Evolutionary conservation across 116 monocot species (phyloP).

Genomic region (Papilionanthe hybrid): DNA sequence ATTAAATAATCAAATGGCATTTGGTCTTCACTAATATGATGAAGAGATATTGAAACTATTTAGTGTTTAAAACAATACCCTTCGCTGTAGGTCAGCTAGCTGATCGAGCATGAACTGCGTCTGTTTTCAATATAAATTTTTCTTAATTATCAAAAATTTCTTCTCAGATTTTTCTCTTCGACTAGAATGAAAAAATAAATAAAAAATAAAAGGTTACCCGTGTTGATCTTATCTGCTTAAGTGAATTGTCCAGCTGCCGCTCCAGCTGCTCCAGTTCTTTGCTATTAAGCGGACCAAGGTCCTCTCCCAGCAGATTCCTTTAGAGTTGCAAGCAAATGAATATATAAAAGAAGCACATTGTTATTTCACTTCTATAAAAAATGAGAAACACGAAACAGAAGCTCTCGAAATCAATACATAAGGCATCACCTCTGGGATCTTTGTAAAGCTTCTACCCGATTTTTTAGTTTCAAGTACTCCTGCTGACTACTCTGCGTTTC

Average conservation of each 20-base stretch:
- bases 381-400: background rate
- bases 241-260: slow-evolving; percentile 61
- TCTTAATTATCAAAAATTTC: background rate
- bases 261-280: slow-evolving; percentile 79
- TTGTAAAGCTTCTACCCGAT: slow-evolving; percentile 57
- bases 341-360: too few species aligned
- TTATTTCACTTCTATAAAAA: background rate
- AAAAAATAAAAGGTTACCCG: slow-evolving; percentile 27
- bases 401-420: background rate
- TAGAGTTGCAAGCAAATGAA: slow-evolving; percentile 1
- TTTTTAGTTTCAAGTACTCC: slow-evolving; percentile 84
- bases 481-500: slow-evolving; percentile 63
- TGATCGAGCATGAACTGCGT: slow-evolving; percentile 92
- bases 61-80: slow-evolving; percentile 26
- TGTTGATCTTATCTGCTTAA: slow-evolving; percentile 81
- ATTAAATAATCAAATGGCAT: background rate
- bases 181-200: background rate
- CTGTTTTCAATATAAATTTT: slow-evolving; percentile 28
- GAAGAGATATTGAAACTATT: background rate
- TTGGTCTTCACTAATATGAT: background rate
- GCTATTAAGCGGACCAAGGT: slow-evolving; percentile 54
- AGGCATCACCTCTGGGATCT: slow-evolving; percentile 48
- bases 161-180: background rate
- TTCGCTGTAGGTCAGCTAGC: slow-evolving; percentile 73
- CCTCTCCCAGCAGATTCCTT: slow-evolving; percentile 87